A percentile compares a stretch with the other conserved stretches of the same genome.
Conservation (phyloP, 176 grass and related monocot species). For the Carex littledalei region DNA sequence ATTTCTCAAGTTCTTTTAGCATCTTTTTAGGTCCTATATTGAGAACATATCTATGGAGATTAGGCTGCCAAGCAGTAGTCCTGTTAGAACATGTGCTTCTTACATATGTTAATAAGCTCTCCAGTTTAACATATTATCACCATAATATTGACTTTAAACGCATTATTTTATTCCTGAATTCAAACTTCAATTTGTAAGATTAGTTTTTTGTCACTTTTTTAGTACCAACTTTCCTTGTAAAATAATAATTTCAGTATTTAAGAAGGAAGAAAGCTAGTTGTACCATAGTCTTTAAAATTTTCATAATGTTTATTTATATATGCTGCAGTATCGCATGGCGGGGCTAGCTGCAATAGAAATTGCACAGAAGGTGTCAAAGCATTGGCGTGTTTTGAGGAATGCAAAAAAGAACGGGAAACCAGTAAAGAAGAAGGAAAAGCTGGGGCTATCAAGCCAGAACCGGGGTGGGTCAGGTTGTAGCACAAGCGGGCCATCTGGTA, state of each 20-base stretch:
- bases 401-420: constrained; percentile 64
- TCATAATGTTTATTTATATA: constrained; percentile 16
- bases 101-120: neutral
- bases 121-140: neutral
- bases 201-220: neutral
- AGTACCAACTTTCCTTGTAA: neutral
- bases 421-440: constrained; percentile 77
- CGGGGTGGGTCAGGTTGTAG: constrained; percentile 70
- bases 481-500: constrained; percentile 52
- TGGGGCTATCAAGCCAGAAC: constrained; percentile 57
- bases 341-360: constrained; percentile 97
- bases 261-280: neutral
- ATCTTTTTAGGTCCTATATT: neutral
- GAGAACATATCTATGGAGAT: neutral
- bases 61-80: neutral
- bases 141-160: neutral
- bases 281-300: neutral
- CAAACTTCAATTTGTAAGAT: neutral
- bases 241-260: constrained; percentile 5
- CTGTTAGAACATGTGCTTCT: neutral
- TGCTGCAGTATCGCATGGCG: constrained; percentile 79
- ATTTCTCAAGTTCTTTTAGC: constrained; percentile 1
- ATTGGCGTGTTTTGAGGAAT: constrained; percentile 81
- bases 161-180: neutral
- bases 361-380: constrained; percentile 91